Percentiles rank a stretch among this genome's conserved stretches.
These are phyloP conservation scores for Phialophora macrospora DNA, from an alignment of 2,329 filamentous ascomycete species.

Conservation along the genomic window DNA sequence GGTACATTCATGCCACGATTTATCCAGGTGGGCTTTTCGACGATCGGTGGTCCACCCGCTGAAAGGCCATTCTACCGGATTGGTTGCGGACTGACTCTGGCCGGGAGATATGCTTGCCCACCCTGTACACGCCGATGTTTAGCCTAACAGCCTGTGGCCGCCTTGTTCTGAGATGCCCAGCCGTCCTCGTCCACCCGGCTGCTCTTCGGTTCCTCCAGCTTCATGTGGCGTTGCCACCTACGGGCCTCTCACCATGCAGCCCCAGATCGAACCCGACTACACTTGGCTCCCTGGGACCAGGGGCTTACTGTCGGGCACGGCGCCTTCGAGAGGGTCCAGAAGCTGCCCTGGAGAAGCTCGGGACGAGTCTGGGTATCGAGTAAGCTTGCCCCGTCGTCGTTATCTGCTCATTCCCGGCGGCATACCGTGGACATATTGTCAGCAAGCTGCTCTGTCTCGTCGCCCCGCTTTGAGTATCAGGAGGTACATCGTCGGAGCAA, in stretches of 20 bases:
- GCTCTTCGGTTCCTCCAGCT: slow-evolving; percentile 27
- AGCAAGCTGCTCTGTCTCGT: background rate
- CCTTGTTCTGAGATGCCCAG: background rate
- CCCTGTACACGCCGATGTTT: slow-evolving; percentile 23
- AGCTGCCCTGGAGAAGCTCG: background rate
- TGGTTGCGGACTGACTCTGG: slow-evolving; percentile 27
- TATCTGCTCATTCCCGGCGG: background rate
- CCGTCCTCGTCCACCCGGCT: slow-evolving; percentile 14
- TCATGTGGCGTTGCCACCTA: background rate
- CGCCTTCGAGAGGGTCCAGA: background rate
- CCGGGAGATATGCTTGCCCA: background rate
- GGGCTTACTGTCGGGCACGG: background rate
- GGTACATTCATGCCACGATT: slow-evolving; percentile 10
- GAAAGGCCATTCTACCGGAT: slow-evolving; percentile 25
- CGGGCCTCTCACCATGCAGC: background rate
- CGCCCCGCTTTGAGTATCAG: background rate
- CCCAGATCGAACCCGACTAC: background rate
- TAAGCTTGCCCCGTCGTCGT: background rate
- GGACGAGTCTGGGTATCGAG: background rate
- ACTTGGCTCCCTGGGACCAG: background rate
- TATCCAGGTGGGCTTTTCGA: slow-evolving; percentile 21
- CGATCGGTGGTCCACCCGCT: slow-evolving; percentile 11
- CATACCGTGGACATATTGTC: background rate
- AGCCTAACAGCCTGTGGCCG: slow-evolving; percentile 30
- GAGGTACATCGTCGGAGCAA: background rate